phyloP scores from a whole-genome alignment of 306 rosid species.

The Calophaca sinica region DNA sequence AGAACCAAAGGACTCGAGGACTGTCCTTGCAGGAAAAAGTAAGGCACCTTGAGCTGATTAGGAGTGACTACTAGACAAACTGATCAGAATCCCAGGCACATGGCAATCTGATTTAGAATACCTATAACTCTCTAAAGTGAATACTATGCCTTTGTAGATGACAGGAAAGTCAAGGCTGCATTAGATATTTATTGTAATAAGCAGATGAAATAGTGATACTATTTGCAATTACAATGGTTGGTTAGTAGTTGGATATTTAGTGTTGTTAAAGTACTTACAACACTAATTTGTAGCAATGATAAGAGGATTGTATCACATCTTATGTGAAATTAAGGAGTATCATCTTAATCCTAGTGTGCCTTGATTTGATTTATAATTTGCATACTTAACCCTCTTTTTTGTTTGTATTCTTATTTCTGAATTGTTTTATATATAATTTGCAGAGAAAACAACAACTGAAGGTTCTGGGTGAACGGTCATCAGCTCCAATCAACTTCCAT shows the following conservation, averaged over 20 bases:
- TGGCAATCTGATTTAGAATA: conserved; percentile 41
- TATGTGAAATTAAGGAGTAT: neutral
- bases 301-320: neutral
- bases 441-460: conserved; percentile 54
- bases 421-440: conserved; percentile 36
- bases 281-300: conserved; percentile 1
- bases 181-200: conserved; percentile 24
- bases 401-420: conserved; percentile 26
- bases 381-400: neutral
- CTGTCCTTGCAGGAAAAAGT: conserved; percentile 36
- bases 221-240: neutral
- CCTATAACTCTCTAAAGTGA: conserved; percentile 18
- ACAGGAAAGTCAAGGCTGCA: conserved; percentile 22
- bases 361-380: conserved; percentile 23
- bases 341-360: conserved; percentile 8
- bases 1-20: conserved; percentile 43
- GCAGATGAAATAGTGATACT: conserved; percentile 34
- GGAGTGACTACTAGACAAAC: conserved; percentile 41
- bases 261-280: neutral
- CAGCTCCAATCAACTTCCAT: conserved; percentile 35
- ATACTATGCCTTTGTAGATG: conserved; percentile 26
- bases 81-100: conserved; percentile 41
- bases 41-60: conserved; percentile 38
- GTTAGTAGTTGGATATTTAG: conserved; percentile 16
- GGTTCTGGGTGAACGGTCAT: conserved; percentile 48